A percentile compares a stretch with the other conserved stretches of the same genome.
Conservation (phyloP, 164 flowering plant genomes). For the Cinnamomum micranthum region DNA sequence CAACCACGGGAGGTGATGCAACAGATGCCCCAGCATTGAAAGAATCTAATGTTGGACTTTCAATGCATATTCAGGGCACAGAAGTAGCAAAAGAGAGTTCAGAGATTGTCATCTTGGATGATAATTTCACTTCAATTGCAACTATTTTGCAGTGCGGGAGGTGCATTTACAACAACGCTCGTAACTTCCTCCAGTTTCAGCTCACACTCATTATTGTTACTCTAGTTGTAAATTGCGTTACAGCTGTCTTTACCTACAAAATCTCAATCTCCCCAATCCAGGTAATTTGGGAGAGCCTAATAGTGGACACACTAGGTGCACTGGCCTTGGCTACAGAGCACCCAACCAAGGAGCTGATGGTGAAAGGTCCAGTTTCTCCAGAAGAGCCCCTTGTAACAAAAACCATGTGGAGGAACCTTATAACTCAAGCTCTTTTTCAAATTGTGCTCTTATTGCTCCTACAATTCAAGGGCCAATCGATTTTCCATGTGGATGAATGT, state of each 20-base stretch:
- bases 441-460: slow-evolving; percentile 34
- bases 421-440: slow-evolving; percentile 52
- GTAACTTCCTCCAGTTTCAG: slow-evolving; percentile 73
- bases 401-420: slow-evolving; percentile 65
- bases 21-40: slow-evolving; percentile 55
- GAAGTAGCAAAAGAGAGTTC: slow-evolving; percentile 70
- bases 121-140: slow-evolving; percentile 49
- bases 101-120: slow-evolving; percentile 58
- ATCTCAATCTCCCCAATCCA: slow-evolving; percentile 60
- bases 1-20: slow-evolving; percentile 64
- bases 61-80: slow-evolving; percentile 67
- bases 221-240: slow-evolving; percentile 50
- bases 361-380: slow-evolving; percentile 48
- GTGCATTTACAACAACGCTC: slow-evolving; percentile 57
- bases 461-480: slow-evolving; percentile 40
- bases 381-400: slow-evolving; percentile 50
- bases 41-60: slow-evolving; percentile 58
- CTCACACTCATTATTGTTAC: slow-evolving; percentile 63
- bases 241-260: slow-evolving; percentile 51
- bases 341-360: slow-evolving; percentile 56
- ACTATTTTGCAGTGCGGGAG: slow-evolving; percentile 53
- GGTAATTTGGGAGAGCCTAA: slow-evolving; percentile 66
- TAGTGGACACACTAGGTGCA: slow-evolving; percentile 69
- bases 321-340: slow-evolving; percentile 57
- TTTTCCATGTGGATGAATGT: slow-evolving; percentile 27